Conservation (phyloP, 1,284 basidiomycete genomes). For the Chondrostereum purpureum region DNA sequence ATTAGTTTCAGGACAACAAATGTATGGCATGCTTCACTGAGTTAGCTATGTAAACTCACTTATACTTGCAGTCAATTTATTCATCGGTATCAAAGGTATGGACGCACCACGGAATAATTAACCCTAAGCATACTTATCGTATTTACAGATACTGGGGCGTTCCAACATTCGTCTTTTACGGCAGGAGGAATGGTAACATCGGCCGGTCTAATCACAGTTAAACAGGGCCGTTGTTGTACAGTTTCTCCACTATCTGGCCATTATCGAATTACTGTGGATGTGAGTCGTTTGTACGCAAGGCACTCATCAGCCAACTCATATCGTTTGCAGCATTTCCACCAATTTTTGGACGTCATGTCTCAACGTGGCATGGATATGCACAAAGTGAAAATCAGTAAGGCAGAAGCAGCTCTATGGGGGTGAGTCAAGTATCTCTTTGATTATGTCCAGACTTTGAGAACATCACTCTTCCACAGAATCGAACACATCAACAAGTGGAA, state of each 20-base stretch:
- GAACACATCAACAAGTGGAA: constrained; percentile 41
- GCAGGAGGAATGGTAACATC: constrained; percentile 56
- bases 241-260: constrained; percentile 66
- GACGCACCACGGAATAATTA: too few relatives aligned
- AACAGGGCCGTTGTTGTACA: constrained; percentile 57
- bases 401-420: constrained; percentile 52
- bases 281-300: constrained; percentile 19
- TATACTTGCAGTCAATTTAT: constrained; percentile 61
- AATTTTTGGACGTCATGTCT: constrained; percentile 52
- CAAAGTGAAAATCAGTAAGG: constrained; percentile 56
- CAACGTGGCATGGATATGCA: constrained; percentile 57
- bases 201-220: constrained; percentile 63
- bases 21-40: too few relatives aligned
- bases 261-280: constrained; percentile 36
- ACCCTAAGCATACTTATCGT: too few relatives aligned
- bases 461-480: constrained; percentile 25
- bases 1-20: constrained; percentile 41
- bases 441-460: background rate
- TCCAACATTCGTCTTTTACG: constrained; percentile 68
- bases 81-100: constrained; percentile 62
- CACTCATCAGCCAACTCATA: background rate
- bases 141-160: constrained; percentile 43
- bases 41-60: too few relatives aligned
- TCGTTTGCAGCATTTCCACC: constrained; percentile 51
- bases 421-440: constrained; percentile 20